Percentiles rank a stretch among this genome's conserved stretches.
Conservation (phyloP, 148 eudicot genomes). For the Fallopia convolvulus region DNA sequence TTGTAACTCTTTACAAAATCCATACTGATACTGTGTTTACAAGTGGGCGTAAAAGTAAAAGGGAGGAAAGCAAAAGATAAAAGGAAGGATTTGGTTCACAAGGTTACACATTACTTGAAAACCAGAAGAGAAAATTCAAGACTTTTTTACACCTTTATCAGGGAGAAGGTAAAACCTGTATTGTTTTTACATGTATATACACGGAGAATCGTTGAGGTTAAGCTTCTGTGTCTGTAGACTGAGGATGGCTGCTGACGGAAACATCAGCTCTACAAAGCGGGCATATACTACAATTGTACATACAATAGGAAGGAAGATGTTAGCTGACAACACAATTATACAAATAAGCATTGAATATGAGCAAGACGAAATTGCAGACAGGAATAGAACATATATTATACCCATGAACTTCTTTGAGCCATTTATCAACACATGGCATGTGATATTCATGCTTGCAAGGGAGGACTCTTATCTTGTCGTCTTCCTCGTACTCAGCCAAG, state of each 20-base stretch:
- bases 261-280: slow-evolving; percentile 9
- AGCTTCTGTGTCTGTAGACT: not conserved
- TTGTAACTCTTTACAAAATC: not conserved
- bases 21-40: not conserved
- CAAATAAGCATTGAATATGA: not conserved
- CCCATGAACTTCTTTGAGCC: slow-evolving; percentile 92
- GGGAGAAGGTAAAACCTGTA: slow-evolving; percentile 7
- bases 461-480: slow-evolving; percentile 65
- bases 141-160: not conserved
- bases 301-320: not conserved
- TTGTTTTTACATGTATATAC: not conserved
- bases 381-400: slow-evolving; percentile 17
- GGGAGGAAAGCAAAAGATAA: not conserved
- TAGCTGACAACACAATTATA: not conserved
- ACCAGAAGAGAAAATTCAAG: not conserved
- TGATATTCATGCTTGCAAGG: slow-evolving; percentile 80
- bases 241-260: slow-evolving; percentile 1
- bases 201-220: not conserved
- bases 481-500: slow-evolving; percentile 65
- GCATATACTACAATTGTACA: not conserved
- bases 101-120: not conserved
- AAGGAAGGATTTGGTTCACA: not conserved
- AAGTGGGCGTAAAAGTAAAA: not conserved
- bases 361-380: not conserved
- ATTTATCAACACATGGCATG: slow-evolving; percentile 72